Evolutionary conservation across 768 basidiomycete genomes (phyloP), one percentile per base, ranked within the genome.

Genomic region (Trametes cinnabarina): DNA sequence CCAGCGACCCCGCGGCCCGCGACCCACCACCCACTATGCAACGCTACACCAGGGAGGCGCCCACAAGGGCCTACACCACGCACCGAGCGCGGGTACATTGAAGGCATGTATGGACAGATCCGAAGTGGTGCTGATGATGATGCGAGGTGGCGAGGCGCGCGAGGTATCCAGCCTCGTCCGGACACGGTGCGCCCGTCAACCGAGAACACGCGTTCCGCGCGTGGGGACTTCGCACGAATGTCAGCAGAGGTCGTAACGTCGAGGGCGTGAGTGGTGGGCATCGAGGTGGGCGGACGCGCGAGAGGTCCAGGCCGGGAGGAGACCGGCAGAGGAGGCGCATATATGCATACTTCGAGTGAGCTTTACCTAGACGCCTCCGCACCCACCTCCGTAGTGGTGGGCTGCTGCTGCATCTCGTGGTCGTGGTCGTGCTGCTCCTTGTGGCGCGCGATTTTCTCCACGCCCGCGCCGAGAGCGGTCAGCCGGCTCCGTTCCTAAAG

Each of bases 381-480:
- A 34, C 14, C 52, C n/a, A 49, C 30, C 32, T 22, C 8, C 19
- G 22, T 40, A 10, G 43, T 25, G 15, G 6, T 41, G 7, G 17
- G 8, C 41, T 42, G 41, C 46, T 52, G 28, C 51, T 50, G 48
- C 19, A 56, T 40, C 34, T 47, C 54, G 42, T 39, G 50, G 20
- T 55, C 46, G 44, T 47, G n/a, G n/a, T n/a, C n/a, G n/a, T n/a
- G n/a, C n/a, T n/a, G 46, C 53, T 68, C 58, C 62, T 72, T 73
- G 64, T 79, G 79, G 58, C 78, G 65, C 56, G 74, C 76, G 57
- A 81, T 70, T 68, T 81, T 81, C 74, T 82, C 81, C 34, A 82
- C 76, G 28, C 80, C 79, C 15, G 81, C 81, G 32, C 78, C 71
- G 40, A 65, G 43, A 30, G 62, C 60, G 28, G 57, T 58, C n/a